Base-by-base conservation (phyloP, 495 filamentous ascomycete genomes). In the Xylaria palmicola region DNA sequence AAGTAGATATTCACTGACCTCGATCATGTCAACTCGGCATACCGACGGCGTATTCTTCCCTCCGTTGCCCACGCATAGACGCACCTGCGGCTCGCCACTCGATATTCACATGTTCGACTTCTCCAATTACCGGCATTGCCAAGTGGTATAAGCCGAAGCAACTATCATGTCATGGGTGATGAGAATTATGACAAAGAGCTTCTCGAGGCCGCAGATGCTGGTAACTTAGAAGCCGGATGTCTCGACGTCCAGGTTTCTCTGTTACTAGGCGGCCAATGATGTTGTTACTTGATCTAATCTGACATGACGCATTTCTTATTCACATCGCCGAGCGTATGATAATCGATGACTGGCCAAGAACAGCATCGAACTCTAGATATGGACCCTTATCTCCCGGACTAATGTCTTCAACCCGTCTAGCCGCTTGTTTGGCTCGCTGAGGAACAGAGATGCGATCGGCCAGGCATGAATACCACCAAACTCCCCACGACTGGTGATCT, bases 381-480 rank as follows among this genome's bases (percentile, higher is more conserved):
- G 65, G 54, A 68, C 51, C 69, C 71, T 75, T 61, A 86, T 78
- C 52, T 79, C 77, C 26, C 75, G 72, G 3, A 82, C 83, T 45
- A 91, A 76, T 64, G 73, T 67, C 53, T 69, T 75, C 62, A 92
- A 65, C 10, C 87, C 88, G 43, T 78, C 78, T 61, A 81, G 72
- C 60, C 89, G 74, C 70, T 82, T 77, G n/a, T 77, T 74, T 43
- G 72, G 68, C 22, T 77, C 76, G 51, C 83, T 83, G 17, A 92
- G 72, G 68, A 90, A 92, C 43, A 91, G 67, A 32, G 79, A 81
- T 15, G 85, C 89, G 26, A 93, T 85, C 13, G 89, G 90, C 90
- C 90, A 92, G 10, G 87, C 88, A 75, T 93, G 90, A 56, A 92
- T 85, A 20, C 81, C 86, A 4, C 83, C 87, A 36, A 75, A 71